These are phyloP conservation scores for Trichoderma polysporum DNA, from an alignment of 2,329 filamentous ascomycete genomes.

Conservation along the genomic window DNA sequence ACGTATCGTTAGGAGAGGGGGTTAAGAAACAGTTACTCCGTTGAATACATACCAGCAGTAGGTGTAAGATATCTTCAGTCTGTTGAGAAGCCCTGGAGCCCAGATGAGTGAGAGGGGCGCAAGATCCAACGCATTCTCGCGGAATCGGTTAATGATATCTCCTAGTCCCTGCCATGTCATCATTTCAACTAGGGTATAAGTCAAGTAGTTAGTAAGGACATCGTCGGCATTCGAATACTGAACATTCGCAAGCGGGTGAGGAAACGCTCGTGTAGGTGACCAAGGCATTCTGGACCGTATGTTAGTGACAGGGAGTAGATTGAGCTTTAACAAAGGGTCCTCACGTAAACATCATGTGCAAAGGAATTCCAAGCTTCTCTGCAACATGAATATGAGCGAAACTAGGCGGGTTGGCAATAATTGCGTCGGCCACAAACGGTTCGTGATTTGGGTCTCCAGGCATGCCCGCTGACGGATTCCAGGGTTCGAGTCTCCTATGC, in stretches of 20 bases:
- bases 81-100: constrained; percentile 75
- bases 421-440: constrained; percentile 81
- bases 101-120: constrained; percentile 77
- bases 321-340: constrained; percentile 28
- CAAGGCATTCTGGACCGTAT: constrained; percentile 75
- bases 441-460: constrained; percentile 43
- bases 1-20: background rate
- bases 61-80: constrained; percentile 77
- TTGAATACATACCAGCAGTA: constrained; percentile 69
- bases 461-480: constrained; percentile 39
- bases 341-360: constrained; percentile 89
- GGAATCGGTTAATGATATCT: constrained; percentile 86
- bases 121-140: constrained; percentile 70
- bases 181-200: constrained; percentile 83
- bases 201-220: constrained; percentile 77
- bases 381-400: constrained; percentile 76
- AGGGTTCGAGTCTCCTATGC: constrained; percentile 47
- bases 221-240: constrained; percentile 72
- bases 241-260: constrained; percentile 83
- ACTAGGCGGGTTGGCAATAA: constrained; percentile 76
- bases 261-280: constrained; percentile 81
- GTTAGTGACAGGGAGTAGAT: background rate
- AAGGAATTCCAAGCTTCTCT: constrained; percentile 70
- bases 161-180: constrained; percentile 92
- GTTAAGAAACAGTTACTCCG: too few relatives aligned